Evolutionary conservation across 768 basidiomycete genomes (phyloP).

Genomic region (Floccularia luteovirens): DNA sequence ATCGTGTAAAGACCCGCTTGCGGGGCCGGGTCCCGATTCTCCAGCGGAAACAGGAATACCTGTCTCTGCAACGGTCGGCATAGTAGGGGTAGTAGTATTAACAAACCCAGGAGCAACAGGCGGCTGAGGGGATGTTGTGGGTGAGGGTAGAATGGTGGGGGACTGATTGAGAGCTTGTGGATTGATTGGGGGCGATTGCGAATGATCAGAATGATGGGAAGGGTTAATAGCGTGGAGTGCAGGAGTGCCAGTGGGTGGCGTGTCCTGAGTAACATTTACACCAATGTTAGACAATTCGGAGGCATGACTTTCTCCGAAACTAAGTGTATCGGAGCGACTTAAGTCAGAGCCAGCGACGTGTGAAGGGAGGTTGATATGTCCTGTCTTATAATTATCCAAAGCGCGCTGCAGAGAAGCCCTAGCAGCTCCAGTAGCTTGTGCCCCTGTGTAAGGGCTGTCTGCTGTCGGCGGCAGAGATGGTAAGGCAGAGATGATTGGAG

Average conservation of each 20-base stretch:
- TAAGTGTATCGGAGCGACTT: slow-evolving; percentile 64
- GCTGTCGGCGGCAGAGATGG: slow-evolving; percentile 61
- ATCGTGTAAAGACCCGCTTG: not conserved
- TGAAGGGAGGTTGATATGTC: slow-evolving; percentile 46
- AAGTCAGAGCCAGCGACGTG: slow-evolving; percentile 45
- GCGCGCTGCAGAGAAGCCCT: slow-evolving; percentile 74
- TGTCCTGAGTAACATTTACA: slow-evolving; percentile 14
- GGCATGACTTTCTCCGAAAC: slow-evolving; percentile 82
- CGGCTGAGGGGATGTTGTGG: not conserved
- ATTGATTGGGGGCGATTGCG: slow-evolving; percentile 22
- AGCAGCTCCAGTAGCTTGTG: slow-evolving; percentile 54
- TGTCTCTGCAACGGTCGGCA: slow-evolving; percentile 69
- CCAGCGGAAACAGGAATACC: slow-evolving; percentile 64
- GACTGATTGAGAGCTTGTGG: slow-evolving; percentile 26
- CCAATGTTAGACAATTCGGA: slow-evolving; percentile 58
- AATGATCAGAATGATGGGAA: slow-evolving; percentile 8
- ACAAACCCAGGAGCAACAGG: slow-evolving; percentile 4
- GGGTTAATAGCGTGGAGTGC: slow-evolving; percentile 31
- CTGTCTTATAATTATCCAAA: slow-evolving; percentile 71
- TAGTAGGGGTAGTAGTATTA: slow-evolving; percentile 20
- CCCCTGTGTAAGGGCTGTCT: slow-evolving; percentile 51
- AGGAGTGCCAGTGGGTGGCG: slow-evolving; percentile 27
- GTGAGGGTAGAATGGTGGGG: slow-evolving; percentile 26
- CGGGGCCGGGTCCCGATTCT: slow-evolving; percentile 14
- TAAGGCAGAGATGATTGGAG: slow-evolving; percentile 52